phyloP scores from a whole-genome alignment of 2,329 filamentous ascomycete species.

The Fusarium xyrophilum region DNA sequence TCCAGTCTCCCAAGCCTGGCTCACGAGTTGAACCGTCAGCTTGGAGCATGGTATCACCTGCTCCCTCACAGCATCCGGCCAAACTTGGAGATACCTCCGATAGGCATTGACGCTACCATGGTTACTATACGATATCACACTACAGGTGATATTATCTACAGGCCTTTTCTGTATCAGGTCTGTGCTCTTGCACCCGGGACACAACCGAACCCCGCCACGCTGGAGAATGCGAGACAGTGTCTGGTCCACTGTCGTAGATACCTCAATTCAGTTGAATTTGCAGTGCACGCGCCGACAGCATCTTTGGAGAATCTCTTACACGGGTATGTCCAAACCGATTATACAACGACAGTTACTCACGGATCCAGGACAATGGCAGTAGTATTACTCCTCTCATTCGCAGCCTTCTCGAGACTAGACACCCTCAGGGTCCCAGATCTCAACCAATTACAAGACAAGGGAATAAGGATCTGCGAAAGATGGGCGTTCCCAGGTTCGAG shows the following conservation, averaged over 20 bases:
- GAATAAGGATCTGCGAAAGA: slow-evolving; percentile 28
- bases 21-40: slow-evolving; percentile 28
- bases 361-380: slow-evolving; percentile 24
- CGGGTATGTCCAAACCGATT: not conserved
- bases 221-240: slow-evolving; percentile 31
- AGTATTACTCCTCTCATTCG: slow-evolving; percentile 24
- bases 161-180: slow-evolving; percentile 29
- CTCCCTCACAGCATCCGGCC: slow-evolving; percentile 30
- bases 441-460: slow-evolving; percentile 29
- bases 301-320: slow-evolving; percentile 30
- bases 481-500: slow-evolving; percentile 33
- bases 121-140: slow-evolving; percentile 32
- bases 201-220: not conserved
- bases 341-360: not conserved
- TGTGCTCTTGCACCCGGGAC: slow-evolving; percentile 5
- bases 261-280: slow-evolving; percentile 22
- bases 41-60: slow-evolving; percentile 31
- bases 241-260: slow-evolving; percentile 28
- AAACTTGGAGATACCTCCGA: slow-evolving; percentile 5
- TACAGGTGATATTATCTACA: slow-evolving; percentile 26
- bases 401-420: slow-evolving; percentile 25
- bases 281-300: slow-evolving; percentile 11
- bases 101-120: slow-evolving; percentile 26
- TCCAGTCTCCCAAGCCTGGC: slow-evolving; percentile 13
- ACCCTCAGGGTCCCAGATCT: slow-evolving; percentile 24